Conservation (phyloP, 2,329 filamentous ascomycete species). For the Annulohypoxylon truncatum region DNA sequence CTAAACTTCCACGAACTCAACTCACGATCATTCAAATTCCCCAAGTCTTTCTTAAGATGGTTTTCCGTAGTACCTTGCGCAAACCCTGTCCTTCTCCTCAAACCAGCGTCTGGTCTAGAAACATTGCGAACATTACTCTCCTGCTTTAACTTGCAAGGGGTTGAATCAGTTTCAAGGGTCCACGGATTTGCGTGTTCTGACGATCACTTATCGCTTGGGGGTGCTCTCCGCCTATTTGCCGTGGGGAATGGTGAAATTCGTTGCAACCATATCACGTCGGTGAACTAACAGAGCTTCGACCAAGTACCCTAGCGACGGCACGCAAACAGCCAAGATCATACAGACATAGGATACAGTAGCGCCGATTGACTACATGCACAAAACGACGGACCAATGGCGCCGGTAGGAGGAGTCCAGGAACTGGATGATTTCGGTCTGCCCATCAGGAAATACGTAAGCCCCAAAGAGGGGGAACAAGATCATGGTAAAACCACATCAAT, state of each 20-base stretch:
- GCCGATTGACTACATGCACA: conserved; percentile 48
- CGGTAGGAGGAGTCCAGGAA: conserved; percentile 55
- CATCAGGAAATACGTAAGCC: conserved; percentile 62
- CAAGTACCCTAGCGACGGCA: conserved; percentile 16
- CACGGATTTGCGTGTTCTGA: conserved; percentile 26
- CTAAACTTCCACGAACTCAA: background rate
- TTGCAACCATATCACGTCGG: conserved; percentile 27
- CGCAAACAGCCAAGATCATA: conserved; percentile 9
- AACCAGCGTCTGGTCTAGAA: conserved; percentile 7
- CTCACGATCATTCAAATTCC: conserved; percentile 3
- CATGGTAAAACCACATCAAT: conserved; percentile 15
- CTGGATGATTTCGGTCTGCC: conserved; percentile 79
- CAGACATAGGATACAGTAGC: conserved; percentile 30
- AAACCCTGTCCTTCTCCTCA: conserved; percentile 6
- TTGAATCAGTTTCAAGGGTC: conserved; percentile 26
- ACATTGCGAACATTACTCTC: conserved; percentile 4
- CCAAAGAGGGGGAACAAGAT: conserved; percentile 36
- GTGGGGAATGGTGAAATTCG: conserved; percentile 36
- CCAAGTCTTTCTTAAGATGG: conserved; percentile 3
- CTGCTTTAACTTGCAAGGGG: conserved; percentile 18
- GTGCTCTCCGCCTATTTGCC: conserved; percentile 37
- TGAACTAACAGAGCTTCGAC: conserved; percentile 30
- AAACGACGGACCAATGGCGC: conserved; percentile 47
- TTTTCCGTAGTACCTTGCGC: background rate
- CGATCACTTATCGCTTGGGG: conserved; percentile 26